Evolutionary conservation across 1,284 basidiomycete species (phyloP), one percentile per base, ranked within the genome.

Genomic region (Microstroma glucosiphilum): DNA sequence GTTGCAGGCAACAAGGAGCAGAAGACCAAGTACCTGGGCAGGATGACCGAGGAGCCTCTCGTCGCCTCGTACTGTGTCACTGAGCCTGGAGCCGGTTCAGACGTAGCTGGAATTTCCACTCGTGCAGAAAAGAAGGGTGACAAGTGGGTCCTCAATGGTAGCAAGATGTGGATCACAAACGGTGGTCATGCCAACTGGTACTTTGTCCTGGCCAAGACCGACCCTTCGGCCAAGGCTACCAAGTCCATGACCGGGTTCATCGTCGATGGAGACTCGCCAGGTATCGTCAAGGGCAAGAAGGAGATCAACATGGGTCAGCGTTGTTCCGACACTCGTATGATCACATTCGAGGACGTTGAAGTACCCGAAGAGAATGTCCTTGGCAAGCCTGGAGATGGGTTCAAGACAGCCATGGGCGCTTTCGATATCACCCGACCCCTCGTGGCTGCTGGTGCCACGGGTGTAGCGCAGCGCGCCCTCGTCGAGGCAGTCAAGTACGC

Each of bases 251-350:
- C 82, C 0, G 84, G 84, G 1, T 85, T 85, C 65, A 82, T 84
- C 25, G 83, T 84, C 30, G 84, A 85, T 55, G 83, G 80, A 17
- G 81, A 84, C 65, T 72, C 81, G 0, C 77, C 79, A 0, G 84
- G 84, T 6, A 81, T 85, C 61, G 68, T 70, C 62, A 63, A 71
- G 12, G 72, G 72, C 59, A 83, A 82, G 75, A 85, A 85, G 78
- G 82, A 84, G 69, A 81, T 85, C 69, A 85, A 85, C 77, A 84
- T 85, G 83, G 84, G 84, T 55, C 84, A 85, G 72, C 80, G 83
- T 8, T 83, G 82, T 67, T 83, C 82, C 0, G 84, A 85, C 70
- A 85, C 84, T 6, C 79, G 84, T 26, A 82, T 83, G 81, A 82
- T 85, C 63, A 83, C 82, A 1, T 84, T 85, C 66, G 82, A 82